Evolutionary conservation across 495 filamentous ascomycete species (phyloP), one percentile per base, ranked within the genome.

Genomic region (Penicillium paradoxum): DNA sequence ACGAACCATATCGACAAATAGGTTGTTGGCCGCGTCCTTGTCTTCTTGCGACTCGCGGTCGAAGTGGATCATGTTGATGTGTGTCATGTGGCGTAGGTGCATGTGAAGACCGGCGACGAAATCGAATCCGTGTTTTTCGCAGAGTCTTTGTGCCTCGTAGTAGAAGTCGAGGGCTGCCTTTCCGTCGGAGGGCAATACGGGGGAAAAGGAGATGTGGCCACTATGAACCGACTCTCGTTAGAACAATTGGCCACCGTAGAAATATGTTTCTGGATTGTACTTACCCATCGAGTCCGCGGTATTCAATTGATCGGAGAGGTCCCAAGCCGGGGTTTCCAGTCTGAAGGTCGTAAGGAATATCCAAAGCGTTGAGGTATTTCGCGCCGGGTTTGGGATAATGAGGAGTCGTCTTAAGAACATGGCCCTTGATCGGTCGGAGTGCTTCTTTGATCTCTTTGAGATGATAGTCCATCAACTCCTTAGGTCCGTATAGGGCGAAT

Each of bases 31-130:
- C 45, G 65, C 67, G 59, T 36, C 48, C 57, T 66, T 70, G 60
- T 59, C 57, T 21, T 64, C 66, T 0, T 62, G 49, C 37, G 78
- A 68, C 15, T 69, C 67, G 9, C 80, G 73, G 53, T 83, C 74
- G 49, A 79, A 83, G 8, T 82, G 74, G 52, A 81, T 77, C 57
- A 77, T 74, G 10, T 78, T 75, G 43, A 85, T 84, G 34, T 52
- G 41, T 53, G 53, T 79, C 69, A 82, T 80, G 57, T 84, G 79
- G 4, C 79, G 69, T 49, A 77, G 60, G 33, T 36, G 33, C 33
- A 36, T 36, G 14, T 36, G 38, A 2, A 40, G 18, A 4, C 77
- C 81, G 5, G 81, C 74, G 29, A 66, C 69, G 51, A 83, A 76
- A 10, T 72, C 74, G 37, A 56, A 74, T 6, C 33, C 33, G 33